Evolutionary conservation across 805 yeast species (phyloP), one percentile per base, ranked within the genome.

Genomic region (Geotrichum ghanense): DNA sequence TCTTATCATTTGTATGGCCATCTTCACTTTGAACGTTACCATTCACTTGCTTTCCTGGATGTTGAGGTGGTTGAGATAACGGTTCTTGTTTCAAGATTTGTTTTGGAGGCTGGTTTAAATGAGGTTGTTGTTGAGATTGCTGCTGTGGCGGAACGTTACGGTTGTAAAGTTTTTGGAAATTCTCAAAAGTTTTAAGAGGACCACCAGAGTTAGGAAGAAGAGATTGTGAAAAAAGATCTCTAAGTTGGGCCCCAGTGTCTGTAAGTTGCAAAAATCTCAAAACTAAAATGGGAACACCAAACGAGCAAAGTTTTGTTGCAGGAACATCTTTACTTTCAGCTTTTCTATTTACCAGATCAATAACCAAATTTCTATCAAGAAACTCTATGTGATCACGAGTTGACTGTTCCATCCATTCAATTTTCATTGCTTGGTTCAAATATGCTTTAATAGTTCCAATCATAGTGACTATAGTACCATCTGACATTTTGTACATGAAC

Each of bases 201-300:
- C 59, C 53, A 4, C 54, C 46, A 27, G 50, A 27, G 51, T 53
- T 52, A 21, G 57, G 45, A 42, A 61, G 57, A 3, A 56, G 65
- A 7, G 83, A 73, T 53, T 71, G 76, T 9, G 71, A 66, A 78
- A 84, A 78, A 47, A 87, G 64, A 3, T 83, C 78, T 47, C 75
- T 73, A 51, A 86, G 69, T 50, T 77, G 76, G 0, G 87, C 71
- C 86, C 87, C 82, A 7, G 81, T 81, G 61, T 85, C 92, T 39
- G 87, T 74, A 3, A 83, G 76, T 60, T 84, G 90, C 65, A 86
- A 63, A 20, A 80, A 70, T 49, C 90, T 67, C 76, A 84, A 74
- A 4, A 84, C 78, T 35, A 73, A 72, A 45, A 75, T 79, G 46
- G 77, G 79, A 3, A 83, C 62, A 0, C 95, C 95, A 51, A 74